Evolutionary conservation across 2,329 filamentous ascomycete species (phyloP).

Genomic region (Pseudogymnoascus sp.): DNA sequence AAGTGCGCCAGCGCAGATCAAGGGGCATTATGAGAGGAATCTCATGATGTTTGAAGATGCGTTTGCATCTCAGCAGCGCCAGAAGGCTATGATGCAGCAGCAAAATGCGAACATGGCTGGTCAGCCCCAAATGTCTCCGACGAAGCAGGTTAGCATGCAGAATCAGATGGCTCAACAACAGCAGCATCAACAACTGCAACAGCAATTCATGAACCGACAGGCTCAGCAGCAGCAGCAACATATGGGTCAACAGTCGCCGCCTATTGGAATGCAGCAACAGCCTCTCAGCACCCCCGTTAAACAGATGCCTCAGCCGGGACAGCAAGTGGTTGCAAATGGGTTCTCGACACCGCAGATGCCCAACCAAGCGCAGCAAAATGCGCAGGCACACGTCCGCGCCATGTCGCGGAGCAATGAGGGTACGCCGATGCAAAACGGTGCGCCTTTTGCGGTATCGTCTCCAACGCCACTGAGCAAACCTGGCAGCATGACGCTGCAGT

Average conservation of each 20-base stretch:
- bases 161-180: slow-evolving; percentile 45
- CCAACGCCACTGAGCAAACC: slow-evolving; percentile 31
- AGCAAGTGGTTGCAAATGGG: slow-evolving; percentile 41
- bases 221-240: slow-evolving; percentile 39
- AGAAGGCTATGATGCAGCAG: slow-evolving; percentile 27
- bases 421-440: slow-evolving; percentile 26
- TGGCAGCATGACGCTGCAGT: slow-evolving; percentile 20
- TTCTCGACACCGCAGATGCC: slow-evolving; percentile 39
- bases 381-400: slow-evolving; percentile 40
- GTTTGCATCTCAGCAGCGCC: slow-evolving; percentile 49
- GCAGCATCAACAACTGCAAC: slow-evolving; percentile 44
- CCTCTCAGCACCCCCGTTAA: slow-evolving; percentile 40
- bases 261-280: slow-evolving; percentile 34
- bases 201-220: slow-evolving; percentile 43
- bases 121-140: slow-evolving; percentile 32
- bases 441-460: slow-evolving; percentile 39
- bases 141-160: slow-evolving; percentile 35
- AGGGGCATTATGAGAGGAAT: slow-evolving; percentile 66
- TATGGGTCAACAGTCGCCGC: slow-evolving; percentile 33
- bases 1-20: slow-evolving; percentile 60
- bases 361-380: slow-evolving; percentile 32
- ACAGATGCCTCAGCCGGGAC: slow-evolving; percentile 35
- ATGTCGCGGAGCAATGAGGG: slow-evolving; percentile 46
- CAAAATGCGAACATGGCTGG: slow-evolving; percentile 28
- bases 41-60: slow-evolving; percentile 69